phyloP scores from a whole-genome alignment of 805 yeast genomes.

The Pichia manshurica region DNA sequence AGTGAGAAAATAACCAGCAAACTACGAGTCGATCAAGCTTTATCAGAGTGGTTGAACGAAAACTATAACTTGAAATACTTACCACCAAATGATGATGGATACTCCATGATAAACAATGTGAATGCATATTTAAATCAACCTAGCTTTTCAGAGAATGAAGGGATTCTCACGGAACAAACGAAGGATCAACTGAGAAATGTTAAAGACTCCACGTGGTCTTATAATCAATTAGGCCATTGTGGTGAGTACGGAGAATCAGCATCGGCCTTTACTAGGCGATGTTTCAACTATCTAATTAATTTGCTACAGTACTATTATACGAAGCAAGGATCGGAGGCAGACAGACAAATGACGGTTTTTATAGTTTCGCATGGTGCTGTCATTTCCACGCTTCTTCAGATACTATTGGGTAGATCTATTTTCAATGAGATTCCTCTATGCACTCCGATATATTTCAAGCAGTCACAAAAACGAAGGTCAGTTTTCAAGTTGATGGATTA shows the following conservation, averaged over 20 bases:
- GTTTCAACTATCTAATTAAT: constrained; percentile 31
- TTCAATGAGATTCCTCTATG: constrained; percentile 38
- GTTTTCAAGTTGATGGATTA: constrained; percentile 30
- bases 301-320: constrained; percentile 30
- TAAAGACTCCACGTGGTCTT: constrained; percentile 30
- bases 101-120: constrained; percentile 34
- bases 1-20: constrained; percentile 14
- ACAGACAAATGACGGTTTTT: constrained; percentile 29
- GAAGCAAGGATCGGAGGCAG: constrained; percentile 22
- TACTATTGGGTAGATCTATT: constrained; percentile 33
- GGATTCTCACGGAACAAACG: constrained; percentile 17
- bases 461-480: constrained; percentile 20
- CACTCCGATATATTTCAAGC: constrained; percentile 31
- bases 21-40: constrained; percentile 36
- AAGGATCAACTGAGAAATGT: constrained; percentile 16
- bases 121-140: constrained; percentile 32
- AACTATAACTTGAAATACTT: constrained; percentile 34
- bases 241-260: constrained; percentile 41
- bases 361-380: constrained; percentile 42
- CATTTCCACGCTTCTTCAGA: constrained; percentile 35
- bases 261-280: constrained; percentile 31
- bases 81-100: constrained; percentile 44
- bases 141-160: constrained; percentile 3
- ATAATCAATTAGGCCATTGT: constrained; percentile 35
- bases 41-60: constrained; percentile 40